Evolutionary conservation across 2,329 filamentous ascomycete species (phyloP), one percentile per base, ranked within the genome.

Genomic region (Calonectria pauciramosa): DNA sequence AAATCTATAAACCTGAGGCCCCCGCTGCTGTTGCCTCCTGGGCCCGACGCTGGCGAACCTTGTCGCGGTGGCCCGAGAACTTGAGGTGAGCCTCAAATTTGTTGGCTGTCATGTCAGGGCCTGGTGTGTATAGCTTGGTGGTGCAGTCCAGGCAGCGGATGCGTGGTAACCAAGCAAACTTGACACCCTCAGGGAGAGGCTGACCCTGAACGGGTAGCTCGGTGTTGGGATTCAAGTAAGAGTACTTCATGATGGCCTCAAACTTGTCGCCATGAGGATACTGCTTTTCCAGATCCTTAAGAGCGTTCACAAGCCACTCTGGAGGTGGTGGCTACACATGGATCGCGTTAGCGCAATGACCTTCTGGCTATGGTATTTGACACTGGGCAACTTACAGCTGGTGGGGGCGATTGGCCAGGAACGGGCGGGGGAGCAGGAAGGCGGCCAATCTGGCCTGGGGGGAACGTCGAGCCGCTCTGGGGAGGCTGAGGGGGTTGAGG

Each of bases 1-100:
- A 26, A 20, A 8, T 20, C 65, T 73, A 70, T 67, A 47, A 75
- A 20, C 71, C 44, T 6, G 52, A 52, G 30, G 66, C 73, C 7
- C 68, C 65, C n/a, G 70, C 65, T n/a, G 68, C 77, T 18, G 70
- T 72, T 2, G 75, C 79, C 49, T 80, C 80, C 30, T 80, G 76
- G 14, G 78, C 80, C 49, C 83, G 76, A 32, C 86, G 82, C 68
- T 77, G 74, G 47, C 82, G 82, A 13, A 96, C 94, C 80, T 91
- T 91, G 78, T 95, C 92, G 80, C 93, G 91, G 84, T 99, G 97
- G 68, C 90, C 88, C 54, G 94, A 91, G 85, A 98, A 98, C 85
- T 93, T 95, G 64, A 99, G 88, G 86, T 99, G 97, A 1, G 97
- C 92, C 85, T 98, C 95, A 77, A 99, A 99, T 82, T 98, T 98